A percentile compares a stretch with the other conserved stretches of the same genome.
phyloP scores from a whole-genome alignment of 371 early-diverging fungal species.

The Umbelopsis sp. region DNA sequence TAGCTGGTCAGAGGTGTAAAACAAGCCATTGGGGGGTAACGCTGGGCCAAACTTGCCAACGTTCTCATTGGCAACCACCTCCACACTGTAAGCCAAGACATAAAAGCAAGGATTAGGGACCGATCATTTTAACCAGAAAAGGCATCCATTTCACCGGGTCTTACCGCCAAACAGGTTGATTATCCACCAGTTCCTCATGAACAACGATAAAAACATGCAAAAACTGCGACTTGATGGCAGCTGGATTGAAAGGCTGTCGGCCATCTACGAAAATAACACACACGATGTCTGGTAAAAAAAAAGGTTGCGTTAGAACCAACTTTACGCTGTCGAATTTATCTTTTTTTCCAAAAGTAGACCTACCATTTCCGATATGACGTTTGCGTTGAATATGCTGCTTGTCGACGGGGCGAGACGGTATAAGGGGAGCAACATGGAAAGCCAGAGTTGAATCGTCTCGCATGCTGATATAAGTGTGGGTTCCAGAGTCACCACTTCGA shows the following conservation, averaged over 20 bases:
- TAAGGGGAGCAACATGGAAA: constrained; percentile 82
- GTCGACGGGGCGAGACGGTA: constrained; percentile 73
- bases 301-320: neutral
- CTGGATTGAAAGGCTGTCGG: constrained; percentile 67
- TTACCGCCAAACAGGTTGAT: constrained; percentile 44
- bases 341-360: neutral
- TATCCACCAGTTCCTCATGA: constrained; percentile 40
- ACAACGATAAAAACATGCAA: constrained; percentile 73
- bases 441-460: constrained; percentile 82
- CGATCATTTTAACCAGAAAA: neutral
- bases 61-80: constrained; percentile 62
- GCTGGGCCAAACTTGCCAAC: constrained; percentile 74
- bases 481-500: constrained; percentile 78
- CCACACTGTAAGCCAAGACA: constrained; percentile 37
- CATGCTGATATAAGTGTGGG: constrained; percentile 71
- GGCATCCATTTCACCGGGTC: neutral
- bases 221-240: constrained; percentile 68
- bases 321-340: no score
- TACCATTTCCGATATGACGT: constrained; percentile 84
- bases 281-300: constrained; percentile 61
- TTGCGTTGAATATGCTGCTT: constrained; percentile 82
- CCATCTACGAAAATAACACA: constrained; percentile 71
- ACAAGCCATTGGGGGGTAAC: constrained; percentile 66
- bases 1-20: constrained; percentile 51
- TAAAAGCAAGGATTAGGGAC: no score